Evolutionary conservation across 805 yeast species (phyloP), one percentile per base, ranked within the genome.

Genomic region (Starmerella ratchasimensis): DNA sequence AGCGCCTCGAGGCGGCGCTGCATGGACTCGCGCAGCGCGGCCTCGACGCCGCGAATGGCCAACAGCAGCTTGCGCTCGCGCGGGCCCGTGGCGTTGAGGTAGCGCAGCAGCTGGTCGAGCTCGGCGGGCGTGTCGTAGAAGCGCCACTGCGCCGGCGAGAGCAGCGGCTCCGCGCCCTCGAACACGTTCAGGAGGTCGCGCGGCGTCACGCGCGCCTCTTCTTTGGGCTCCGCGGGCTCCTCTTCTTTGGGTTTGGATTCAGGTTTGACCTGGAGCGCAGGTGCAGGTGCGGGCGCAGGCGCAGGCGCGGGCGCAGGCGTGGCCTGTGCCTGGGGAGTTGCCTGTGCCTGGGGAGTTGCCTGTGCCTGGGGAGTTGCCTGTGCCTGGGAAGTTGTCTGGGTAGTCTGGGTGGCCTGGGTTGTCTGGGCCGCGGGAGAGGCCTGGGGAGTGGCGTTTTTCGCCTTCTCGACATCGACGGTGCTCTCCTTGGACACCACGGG

Each of bases 81-180:
- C 10, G 16, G 24, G n/a, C 52, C 50, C 8, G 34, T 30, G 15
- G 18, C 15, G 22, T 38, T 31, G 22, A 40, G 32, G 27, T 38
- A 33, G 13, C 16, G 2, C 16, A 33, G 17, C 3, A 50, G 42
- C 25, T 24, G 28, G 15, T 30, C 33, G 15, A 50, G 19, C 35
- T 47, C 49, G 11, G 32, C 40, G 21, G 41, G 45, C 15, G 42
- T 39, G 2, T 47, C 50, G 35, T 49, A 49, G 41, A 28, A 49
- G 17, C 53, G 38, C 54, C 54, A 50, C 25, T 50, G 38, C 19
- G 43, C 20, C 15, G 50, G 42, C 20, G 38, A 25, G 20, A 34
- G 17, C 14, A 43, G 29, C 18, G 20, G 20, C n/a, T 19, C 3
- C 2, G 34, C 34, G 26, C 43, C 39, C 33, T 48, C 46, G 20